These are phyloP conservation scores for Mycena galericulata DNA, from an alignment of 768 basidiomycete genomes.

Conservation along the genomic window DNA sequence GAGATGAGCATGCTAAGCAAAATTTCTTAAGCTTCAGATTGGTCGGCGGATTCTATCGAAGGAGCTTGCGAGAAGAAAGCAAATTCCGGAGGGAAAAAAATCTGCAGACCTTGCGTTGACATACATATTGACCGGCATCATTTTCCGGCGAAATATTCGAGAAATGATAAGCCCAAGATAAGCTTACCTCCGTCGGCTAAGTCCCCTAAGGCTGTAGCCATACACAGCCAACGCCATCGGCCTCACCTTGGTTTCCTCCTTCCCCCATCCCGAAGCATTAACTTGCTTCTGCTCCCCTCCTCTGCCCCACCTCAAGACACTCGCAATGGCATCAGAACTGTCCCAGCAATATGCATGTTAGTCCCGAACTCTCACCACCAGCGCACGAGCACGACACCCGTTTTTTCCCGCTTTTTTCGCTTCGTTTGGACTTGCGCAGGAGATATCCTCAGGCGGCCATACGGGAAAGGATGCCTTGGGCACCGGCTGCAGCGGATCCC, in stretches of 20 bases:
- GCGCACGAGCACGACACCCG: constrained; percentile 17
- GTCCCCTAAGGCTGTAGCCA: constrained; percentile 18
- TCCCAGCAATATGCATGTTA: constrained; percentile 90
- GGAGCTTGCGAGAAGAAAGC: too few relatives aligned
- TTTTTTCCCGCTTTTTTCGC: constrained; percentile 17
- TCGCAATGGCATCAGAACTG: constrained; percentile 76
- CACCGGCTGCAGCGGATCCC: neutral
- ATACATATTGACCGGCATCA: too few relatives aligned
- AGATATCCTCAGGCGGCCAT: neutral
- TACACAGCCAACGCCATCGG: constrained; percentile 7
- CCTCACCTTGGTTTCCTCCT: constrained; percentile 35
- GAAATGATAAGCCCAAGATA: too few relatives aligned
- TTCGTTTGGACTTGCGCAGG: neutral
- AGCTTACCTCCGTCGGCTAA: too few relatives aligned
- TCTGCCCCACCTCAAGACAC: constrained; percentile 46
- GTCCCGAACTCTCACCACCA: constrained; percentile 47
- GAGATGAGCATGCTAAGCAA: too few relatives aligned
- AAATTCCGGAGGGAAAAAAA: too few relatives aligned
- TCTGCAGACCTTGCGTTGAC: too few relatives aligned
- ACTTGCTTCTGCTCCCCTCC: constrained; percentile 72
- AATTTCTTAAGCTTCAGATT: too few relatives aligned
- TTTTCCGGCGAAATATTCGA: too few relatives aligned
- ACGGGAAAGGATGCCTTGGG: neutral
- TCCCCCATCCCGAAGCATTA: constrained; percentile 75
- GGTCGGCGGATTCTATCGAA: too few relatives aligned